Conservation (phyloP, 768 basidiomycete species). For the Terana coerulea region DNA sequence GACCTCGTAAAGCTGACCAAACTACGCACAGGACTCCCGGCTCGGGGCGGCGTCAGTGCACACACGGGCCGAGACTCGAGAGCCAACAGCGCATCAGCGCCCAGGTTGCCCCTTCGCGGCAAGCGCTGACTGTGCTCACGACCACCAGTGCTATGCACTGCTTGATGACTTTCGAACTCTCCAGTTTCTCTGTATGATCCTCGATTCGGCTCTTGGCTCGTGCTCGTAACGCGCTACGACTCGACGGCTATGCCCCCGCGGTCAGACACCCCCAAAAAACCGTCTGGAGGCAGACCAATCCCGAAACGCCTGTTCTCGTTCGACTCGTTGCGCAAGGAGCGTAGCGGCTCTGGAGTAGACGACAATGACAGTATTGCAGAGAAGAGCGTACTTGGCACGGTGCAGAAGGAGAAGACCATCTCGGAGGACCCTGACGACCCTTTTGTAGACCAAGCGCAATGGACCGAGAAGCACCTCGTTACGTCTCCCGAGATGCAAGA, state of each 20-base stretch:
- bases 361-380: constrained; percentile 16
- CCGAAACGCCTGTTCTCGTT: constrained; percentile 26
- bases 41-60: too few relatives aligned
- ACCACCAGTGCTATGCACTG: too few relatives aligned
- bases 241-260: not conserved
- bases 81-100: too few relatives aligned
- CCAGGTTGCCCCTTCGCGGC: too few relatives aligned
- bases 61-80: too few relatives aligned
- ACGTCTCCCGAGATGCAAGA: constrained; percentile 18
- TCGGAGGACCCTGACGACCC: constrained; percentile 15
- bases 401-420: constrained; percentile 16
- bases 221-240: too few relatives aligned
- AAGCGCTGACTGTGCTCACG: too few relatives aligned
- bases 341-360: constrained; percentile 10
- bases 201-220: too few relatives aligned
- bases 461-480: constrained; percentile 21
- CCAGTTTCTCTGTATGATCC: too few relatives aligned
- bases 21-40: too few relatives aligned
- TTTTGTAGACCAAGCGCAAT: constrained; percentile 13
- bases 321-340: constrained; percentile 20
- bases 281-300: constrained; percentile 18
- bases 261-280: constrained; percentile 17
- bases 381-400: constrained; percentile 9
- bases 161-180: too few relatives aligned
- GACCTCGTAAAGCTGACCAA: too few relatives aligned